Evolutionary conservation across 139 green algal genomes (phyloP), one percentile per base, ranked within the genome.

Genomic region (Ostreobium quekettii): DNA sequence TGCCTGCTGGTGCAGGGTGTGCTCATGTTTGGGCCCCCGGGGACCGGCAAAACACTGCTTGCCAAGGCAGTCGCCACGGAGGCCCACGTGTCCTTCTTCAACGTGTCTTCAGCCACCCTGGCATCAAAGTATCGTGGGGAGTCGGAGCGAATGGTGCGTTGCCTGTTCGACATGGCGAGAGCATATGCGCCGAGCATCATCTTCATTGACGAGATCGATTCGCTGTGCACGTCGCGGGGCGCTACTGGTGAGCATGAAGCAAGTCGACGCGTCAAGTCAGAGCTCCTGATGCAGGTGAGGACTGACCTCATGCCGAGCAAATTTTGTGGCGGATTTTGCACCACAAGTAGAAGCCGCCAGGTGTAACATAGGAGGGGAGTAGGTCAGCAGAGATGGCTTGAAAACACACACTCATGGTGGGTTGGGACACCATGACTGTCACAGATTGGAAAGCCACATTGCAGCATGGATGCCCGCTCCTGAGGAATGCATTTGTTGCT

Each of bases 251-350:
- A 97, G 82, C 91, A 97, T 64, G 92, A 97, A 76, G 87, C 90
- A 0, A 86, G 70, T 1, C 61, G 92, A 36, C 76, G 92, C 6
- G 85, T 96, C 5, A 97, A 97, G 83, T 94, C 84, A 1, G 92
- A 97, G 83, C 80, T 97, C 47, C 86, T 97, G 1, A 81, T 87
- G 35, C 91, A 97, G 83, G 88, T 93, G 53, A n/a, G n/a, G n/a
- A n/a, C n/a, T n/a, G n/a, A n/a, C n/a, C n/a, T n/a, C n/a, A n/a
- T n/a, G n/a, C n/a, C n/a, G n/a, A n/a, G n/a, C n/a, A n/a, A n/a
- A n/a, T n/a, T n/a, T n/a, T n/a, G n/a, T n/a, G n/a, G n/a, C n/a
- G n/a, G n/a, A n/a, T n/a, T n/a, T n/a, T n/a, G n/a, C n/a, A n/a
- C n/a, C n/a, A n/a, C n/a, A n/a, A n/a, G n/a, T n/a, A n/a, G n/a